Base-by-base conservation (phyloP, 1,139 yeast genomes). In the Suzukiozyma palmioleophila region DNA sequence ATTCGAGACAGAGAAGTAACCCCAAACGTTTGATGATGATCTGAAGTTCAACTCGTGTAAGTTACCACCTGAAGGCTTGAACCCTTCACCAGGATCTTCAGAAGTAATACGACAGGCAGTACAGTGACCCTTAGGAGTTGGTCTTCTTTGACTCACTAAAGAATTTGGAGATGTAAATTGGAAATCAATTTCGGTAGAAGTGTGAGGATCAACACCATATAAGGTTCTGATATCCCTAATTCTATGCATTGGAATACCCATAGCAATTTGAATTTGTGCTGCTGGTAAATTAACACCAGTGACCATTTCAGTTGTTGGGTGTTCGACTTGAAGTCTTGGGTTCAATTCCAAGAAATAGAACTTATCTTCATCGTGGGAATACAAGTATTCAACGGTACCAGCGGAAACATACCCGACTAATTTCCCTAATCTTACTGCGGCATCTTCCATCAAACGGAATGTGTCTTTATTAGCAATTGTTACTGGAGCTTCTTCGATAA, bases 231-330 rank as follows among this genome's bases (percentile, higher is more conserved):
- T 92, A 59, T 92, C 98, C 56, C 85, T 79, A 53, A 92, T 86
- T 67, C 95, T 79, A 63, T 92, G 95, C 78, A 92, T 81, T 51
- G 98, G 97, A 45, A 92, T 80, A 77, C 98, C 98, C 98, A 92
- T 92, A 50, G 98, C 97, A 66, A 92, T 87, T 68, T 92, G 97
- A 50, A 92, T 79, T 71, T 92, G 98, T 37, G 98, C 96, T 44
- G 97, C 95, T 30, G 98, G 98, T 60, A 92, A 76, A 61, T 92
- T 92, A 40, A 92, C 97, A 50, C 98, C 98, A 22, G 96, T 84
- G 41, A 88, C 98, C 98, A 92, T 92, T 72, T 92, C 98, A 32
- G 98, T 92, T 39, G 98, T 92, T 55, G 98, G 98, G 75, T 92
- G 98, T 75, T 92, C 98, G 48, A 92, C 98, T 74, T 92, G 98